Base-by-base conservation (phyloP, 2,329 filamentous ascomycete species). In the Arachnopeziza araneosa region DNA sequence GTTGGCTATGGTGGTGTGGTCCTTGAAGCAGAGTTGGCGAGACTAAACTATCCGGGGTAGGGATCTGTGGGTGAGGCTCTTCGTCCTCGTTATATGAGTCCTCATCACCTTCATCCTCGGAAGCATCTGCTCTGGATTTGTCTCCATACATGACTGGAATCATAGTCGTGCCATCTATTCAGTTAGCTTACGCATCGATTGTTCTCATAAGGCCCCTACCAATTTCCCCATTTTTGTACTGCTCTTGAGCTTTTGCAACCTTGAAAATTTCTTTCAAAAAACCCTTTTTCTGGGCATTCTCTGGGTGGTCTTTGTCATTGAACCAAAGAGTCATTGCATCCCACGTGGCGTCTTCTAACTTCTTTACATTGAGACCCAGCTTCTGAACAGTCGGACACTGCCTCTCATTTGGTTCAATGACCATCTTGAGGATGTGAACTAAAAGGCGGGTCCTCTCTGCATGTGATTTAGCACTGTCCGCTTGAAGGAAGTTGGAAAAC, bases 251-350 rank as follows among this genome's bases (percentile, higher is more conserved):
- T 58, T 74, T 78, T 0, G 84, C 84, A 30, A 88, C 78, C 62
- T 80, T 82, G 74, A 88, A 87, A 9, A 87, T 81, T 67, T 87
- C 84, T 57, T 78, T 80, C 9, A 88, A 68, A 54, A 78, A 84
- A 0, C 77, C 76, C 59, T 77, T 79, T 75, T 87, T 87, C 63
- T 75, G 76, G 1, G 73, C 71, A 60, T 87, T 87, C 50, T 76
- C 77, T 0, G 78, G 76, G 24, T 77, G 75, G 1, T 83, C 79
- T 57, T 79, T 81, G 63, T 86, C 83, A 17, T 77, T 75, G 60
- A 86, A 87, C 73, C 83, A 87, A 19, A 76, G 74, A 0, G 81
- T 81, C 26, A 87, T 75, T 0, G 81, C 81, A 58, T 88, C 84
- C 55, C 76, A 79, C 0, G 84, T 86, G 1, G 80, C 77, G 26